These are phyloP conservation scores for Fusarium succisae DNA, from an alignment of 2,329 filamentous ascomycete species.

Conservation along the genomic window DNA sequence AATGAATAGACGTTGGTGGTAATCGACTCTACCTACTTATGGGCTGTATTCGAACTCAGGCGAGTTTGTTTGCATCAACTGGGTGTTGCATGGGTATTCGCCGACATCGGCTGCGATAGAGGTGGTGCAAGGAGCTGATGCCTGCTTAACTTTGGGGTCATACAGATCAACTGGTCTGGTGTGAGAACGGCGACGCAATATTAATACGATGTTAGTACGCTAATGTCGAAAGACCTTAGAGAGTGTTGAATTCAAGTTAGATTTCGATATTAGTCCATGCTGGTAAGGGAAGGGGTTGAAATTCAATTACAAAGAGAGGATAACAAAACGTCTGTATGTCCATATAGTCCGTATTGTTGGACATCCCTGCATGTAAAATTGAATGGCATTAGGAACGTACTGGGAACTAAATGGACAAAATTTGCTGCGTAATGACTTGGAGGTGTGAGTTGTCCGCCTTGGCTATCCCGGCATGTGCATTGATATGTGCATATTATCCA, in stretches of 20 bases:
- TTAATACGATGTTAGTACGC: background rate
- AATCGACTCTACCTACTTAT: background rate
- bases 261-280: background rate
- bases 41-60: background rate
- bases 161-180: background rate
- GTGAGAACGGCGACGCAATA: background rate
- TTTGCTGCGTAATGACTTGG: background rate
- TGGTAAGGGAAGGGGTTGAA: background rate
- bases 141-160: background rate
- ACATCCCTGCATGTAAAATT: background rate
- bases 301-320: slow-evolving; percentile 11
- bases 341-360: slow-evolving; percentile 1
- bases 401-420: background rate
- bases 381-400: slow-evolving; percentile 6
- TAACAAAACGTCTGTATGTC: background rate
- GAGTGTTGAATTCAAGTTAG: background rate
- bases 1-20: background rate
- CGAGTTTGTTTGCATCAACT: background rate
- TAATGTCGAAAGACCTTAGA: background rate
- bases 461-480: background rate
- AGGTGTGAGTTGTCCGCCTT: slow-evolving; percentile 31
- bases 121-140: background rate
- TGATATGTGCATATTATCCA: background rate
- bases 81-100: background rate
- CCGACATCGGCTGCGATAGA: background rate